phyloP scores from a whole-genome alignment of 2,329 filamentous ascomycete species.

The Penicillium sp. region DNA sequence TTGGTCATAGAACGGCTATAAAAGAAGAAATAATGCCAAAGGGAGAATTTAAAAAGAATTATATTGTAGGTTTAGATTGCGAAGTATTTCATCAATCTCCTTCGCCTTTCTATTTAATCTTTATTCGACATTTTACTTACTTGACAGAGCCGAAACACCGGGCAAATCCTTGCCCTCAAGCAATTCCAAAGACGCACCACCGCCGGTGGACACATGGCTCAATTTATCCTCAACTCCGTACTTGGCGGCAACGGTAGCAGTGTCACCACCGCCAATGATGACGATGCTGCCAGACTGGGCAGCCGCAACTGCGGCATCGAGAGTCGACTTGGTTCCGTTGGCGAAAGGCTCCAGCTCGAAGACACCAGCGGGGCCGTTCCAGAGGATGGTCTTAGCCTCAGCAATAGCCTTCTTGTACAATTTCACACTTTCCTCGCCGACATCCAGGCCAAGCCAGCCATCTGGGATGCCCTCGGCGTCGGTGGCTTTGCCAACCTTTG shows the following conservation, averaged over 20 bases:
- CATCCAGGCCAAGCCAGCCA: slow-evolving; percentile 97
- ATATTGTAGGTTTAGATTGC: slow-evolving; percentile 3
- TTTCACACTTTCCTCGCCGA: slow-evolving; percentile 81
- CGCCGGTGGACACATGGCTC: slow-evolving; percentile 96
- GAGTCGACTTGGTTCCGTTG: slow-evolving; percentile 82
- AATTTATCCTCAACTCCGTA: slow-evolving; percentile 95
- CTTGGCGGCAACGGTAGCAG: slow-evolving; percentile 95
- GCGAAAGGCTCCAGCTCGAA: slow-evolving; percentile 97
- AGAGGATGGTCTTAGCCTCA: slow-evolving; percentile 92
- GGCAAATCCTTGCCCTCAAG: slow-evolving; percentile 97
- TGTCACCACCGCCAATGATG: slow-evolving; percentile 98
- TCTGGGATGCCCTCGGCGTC: slow-evolving; percentile 89
- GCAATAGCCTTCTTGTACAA: slow-evolving; percentile 84
- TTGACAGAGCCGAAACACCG: slow-evolving; percentile 86
- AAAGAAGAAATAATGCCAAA: neutral
- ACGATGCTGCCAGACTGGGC: slow-evolving; percentile 85
- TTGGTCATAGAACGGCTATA: neutral
- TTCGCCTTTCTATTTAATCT: neutral
- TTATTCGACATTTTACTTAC: slow-evolving; percentile 48
- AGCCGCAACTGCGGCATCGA: slow-evolving; percentile 81
- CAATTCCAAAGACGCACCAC: slow-evolving; percentile 90
- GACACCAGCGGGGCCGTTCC: slow-evolving; percentile 96
- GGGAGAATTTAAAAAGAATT: slow-evolving; percentile 9
- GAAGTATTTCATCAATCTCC: slow-evolving; percentile 8
- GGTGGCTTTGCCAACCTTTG: slow-evolving; percentile 73